Conservation (phyloP, 495 filamentous ascomycete species). For the Daldinia concentrica region DNA sequence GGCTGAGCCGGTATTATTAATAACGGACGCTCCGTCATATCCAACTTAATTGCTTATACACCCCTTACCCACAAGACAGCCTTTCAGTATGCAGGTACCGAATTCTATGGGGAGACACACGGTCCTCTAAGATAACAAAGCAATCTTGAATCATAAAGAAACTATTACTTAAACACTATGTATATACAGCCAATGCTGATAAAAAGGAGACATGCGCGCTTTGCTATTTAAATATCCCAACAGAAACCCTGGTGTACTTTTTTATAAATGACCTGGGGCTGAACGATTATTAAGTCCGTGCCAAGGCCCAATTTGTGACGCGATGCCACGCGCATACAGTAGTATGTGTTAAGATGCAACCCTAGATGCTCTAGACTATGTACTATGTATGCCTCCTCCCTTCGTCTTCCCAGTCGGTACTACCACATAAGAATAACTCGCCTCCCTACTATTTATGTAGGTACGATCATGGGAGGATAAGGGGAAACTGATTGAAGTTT, state of each 20-base stretch:
- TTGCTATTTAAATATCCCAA: conserved; percentile 10
- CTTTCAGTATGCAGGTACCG: conserved; percentile 37
- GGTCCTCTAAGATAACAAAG: not conserved
- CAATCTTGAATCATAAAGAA: conserved; percentile 11
- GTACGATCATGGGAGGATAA: not conserved
- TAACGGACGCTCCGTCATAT: not conserved
- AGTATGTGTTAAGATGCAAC: conserved; percentile 38
- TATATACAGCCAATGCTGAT: not conserved
- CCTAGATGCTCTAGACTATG: conserved; percentile 28
- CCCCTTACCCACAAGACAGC: conserved; percentile 27
- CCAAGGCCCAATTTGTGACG: conserved; percentile 41
- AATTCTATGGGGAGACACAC: conserved; percentile 17
- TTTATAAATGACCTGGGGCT: conserved; percentile 5
- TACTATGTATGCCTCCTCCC: conserved; percentile 7
- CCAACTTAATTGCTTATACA: conserved; percentile 1
- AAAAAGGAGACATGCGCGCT: not conserved
- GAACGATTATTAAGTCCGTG: conserved; percentile 28
- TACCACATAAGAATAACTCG: conserved; percentile 6
- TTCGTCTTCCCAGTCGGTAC: conserved; percentile 12
- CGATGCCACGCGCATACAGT: conserved; percentile 40
- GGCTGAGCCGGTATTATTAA: conserved; percentile 13
- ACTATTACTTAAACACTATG: not conserved
- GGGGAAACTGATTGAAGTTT: not conserved
- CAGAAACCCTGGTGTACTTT: conserved; percentile 27
- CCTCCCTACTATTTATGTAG: not conserved